A percentile compares a stretch with the other conserved stretches of the same genome.
These are phyloP conservation scores for Nakaseomyces delphensis DNA, from an alignment of 1,139 yeast species.

Conservation along the genomic window DNA sequence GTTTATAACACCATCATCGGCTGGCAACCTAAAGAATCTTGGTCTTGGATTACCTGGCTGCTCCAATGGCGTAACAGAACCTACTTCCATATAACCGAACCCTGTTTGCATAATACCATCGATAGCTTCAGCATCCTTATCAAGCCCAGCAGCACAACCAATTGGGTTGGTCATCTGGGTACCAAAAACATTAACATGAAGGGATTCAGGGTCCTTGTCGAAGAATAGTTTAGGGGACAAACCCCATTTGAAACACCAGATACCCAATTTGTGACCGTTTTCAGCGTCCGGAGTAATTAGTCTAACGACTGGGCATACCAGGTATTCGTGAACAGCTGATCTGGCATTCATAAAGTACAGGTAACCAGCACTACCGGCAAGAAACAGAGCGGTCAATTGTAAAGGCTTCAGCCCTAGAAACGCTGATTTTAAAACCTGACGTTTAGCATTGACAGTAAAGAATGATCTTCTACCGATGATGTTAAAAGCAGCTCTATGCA, in stretches of 20 bases:
- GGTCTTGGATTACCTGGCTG: conserved; percentile 94
- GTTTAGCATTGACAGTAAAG: conserved; percentile 10
- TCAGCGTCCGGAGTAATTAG: conserved; percentile 66
- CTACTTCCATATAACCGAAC: conserved; percentile 84
- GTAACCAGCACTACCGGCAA: conserved; percentile 34
- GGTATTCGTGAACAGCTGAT: conserved; percentile 73
- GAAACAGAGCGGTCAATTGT: conserved; percentile 29
- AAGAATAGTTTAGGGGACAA: conserved; percentile 52
- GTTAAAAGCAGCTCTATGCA: conserved; percentile 11
- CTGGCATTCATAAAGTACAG: conserved; percentile 63
- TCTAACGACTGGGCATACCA: conserved; percentile 69
- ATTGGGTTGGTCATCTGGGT: conserved; percentile 59
- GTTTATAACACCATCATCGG: conserved; percentile 85
- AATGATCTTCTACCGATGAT: conserved; percentile 12
- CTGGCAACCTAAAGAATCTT: conserved; percentile 74
- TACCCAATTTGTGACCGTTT: conserved; percentile 71
- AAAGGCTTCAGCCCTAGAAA: conserved; percentile 20
- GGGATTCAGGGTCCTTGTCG: conserved; percentile 45
- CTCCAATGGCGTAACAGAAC: conserved; percentile 85
- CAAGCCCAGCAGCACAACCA: conserved; percentile 94
- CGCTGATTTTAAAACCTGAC: conserved; percentile 19
- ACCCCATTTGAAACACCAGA: conserved; percentile 59
- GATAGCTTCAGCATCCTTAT: conserved; percentile 90
- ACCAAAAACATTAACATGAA: conserved; percentile 60
- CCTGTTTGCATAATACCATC: conserved; percentile 73